phyloP scores from a whole-genome alignment of 108 stramenopile genomes.

The Nannochloropsis salina region DNA sequence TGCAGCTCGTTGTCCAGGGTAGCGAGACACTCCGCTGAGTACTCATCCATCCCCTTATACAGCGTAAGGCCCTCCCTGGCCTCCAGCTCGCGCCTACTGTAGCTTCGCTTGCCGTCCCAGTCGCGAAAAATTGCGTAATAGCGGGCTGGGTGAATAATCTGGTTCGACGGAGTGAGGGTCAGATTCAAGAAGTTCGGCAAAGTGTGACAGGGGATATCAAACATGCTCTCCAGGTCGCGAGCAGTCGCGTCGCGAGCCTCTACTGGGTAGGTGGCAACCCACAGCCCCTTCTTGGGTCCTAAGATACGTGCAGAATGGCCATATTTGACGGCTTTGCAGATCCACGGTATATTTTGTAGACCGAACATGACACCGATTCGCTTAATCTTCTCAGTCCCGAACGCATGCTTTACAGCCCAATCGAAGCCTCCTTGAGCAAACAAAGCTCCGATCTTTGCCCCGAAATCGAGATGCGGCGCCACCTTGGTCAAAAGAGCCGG shows the following conservation, averaged over 20 bases:
- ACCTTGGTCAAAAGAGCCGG: slow-evolving; percentile 33
- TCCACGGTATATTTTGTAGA: slow-evolving; percentile 56
- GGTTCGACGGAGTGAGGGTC: slow-evolving; percentile 53
- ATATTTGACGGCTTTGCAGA: slow-evolving; percentile 47
- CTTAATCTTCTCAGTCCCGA: slow-evolving; percentile 36
- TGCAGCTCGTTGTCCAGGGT: slow-evolving; percentile 55
- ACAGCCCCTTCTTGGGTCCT: slow-evolving; percentile 26
- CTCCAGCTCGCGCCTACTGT: slow-evolving; percentile 39
- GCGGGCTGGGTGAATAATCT: slow-evolving; percentile 54
- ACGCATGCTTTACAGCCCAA: slow-evolving; percentile 49
- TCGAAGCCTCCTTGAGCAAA: slow-evolving; percentile 57
- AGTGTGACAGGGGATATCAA: slow-evolving; percentile 51
- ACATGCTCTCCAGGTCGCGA: slow-evolving; percentile 40
- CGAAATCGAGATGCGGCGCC: slow-evolving; percentile 43
- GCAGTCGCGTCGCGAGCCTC: slow-evolving; percentile 37
- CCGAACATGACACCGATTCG: slow-evolving; percentile 49
- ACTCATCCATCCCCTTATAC: slow-evolving; percentile 53
- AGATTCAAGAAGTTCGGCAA: slow-evolving; percentile 55
- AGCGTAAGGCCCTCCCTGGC: slow-evolving; percentile 47
- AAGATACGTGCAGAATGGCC: slow-evolving; percentile 33
- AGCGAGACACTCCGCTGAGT: slow-evolving; percentile 46
- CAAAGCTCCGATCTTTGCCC: slow-evolving; percentile 46
- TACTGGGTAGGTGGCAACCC: slow-evolving; percentile 25
- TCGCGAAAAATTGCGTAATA: slow-evolving; percentile 52
- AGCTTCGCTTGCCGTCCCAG: slow-evolving; percentile 42